phyloP scores from a whole-genome alignment of 768 basidiomycete genomes.

The Clitopilus hobsonii region DNA sequence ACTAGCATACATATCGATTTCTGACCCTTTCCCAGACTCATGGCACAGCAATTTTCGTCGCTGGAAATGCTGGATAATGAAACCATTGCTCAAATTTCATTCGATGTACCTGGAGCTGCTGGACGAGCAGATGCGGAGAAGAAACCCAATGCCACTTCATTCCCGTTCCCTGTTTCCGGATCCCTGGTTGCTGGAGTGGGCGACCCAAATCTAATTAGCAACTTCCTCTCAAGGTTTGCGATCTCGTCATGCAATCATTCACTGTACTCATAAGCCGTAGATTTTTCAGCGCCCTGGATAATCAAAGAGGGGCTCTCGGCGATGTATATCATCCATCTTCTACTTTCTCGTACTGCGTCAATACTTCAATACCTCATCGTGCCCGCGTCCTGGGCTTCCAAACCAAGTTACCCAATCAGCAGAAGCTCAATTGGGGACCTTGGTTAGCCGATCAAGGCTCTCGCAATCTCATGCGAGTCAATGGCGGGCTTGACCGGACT shows the following conservation, averaged over 20 bases:
- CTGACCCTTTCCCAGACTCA: constrained; percentile 47
- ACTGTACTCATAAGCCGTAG: constrained; percentile 31
- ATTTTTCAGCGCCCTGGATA: constrained; percentile 84
- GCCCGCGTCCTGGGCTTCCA: constrained; percentile 72
- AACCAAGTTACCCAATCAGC: constrained; percentile 73
- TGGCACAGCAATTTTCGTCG: constrained; percentile 75
- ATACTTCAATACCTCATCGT: constrained; percentile 76
- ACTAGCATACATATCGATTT: not conserved
- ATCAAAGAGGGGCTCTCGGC: constrained; percentile 58
- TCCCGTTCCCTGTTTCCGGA: constrained; percentile 71
- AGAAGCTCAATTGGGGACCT: constrained; percentile 70
- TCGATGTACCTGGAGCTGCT: constrained; percentile 63
- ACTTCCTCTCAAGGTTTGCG: constrained; percentile 73
- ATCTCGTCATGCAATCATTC: constrained; percentile 4
- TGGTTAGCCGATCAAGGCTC: constrained; percentile 69
- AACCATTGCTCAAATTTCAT: constrained; percentile 73
- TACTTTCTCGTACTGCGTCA: constrained; percentile 89
- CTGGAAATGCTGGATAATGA: constrained; percentile 83
- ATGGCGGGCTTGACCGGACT: constrained; percentile 55
- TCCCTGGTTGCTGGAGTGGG: constrained; percentile 78
- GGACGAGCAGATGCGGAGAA: constrained; percentile 33
- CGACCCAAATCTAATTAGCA: constrained; percentile 60
- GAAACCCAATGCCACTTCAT: constrained; percentile 60
- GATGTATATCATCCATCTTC: constrained; percentile 79
- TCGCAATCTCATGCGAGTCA: constrained; percentile 72